phyloP scores from a whole-genome alignment of 1,139 yeast genomes.

The Martiniozyma asiatica region DNA sequence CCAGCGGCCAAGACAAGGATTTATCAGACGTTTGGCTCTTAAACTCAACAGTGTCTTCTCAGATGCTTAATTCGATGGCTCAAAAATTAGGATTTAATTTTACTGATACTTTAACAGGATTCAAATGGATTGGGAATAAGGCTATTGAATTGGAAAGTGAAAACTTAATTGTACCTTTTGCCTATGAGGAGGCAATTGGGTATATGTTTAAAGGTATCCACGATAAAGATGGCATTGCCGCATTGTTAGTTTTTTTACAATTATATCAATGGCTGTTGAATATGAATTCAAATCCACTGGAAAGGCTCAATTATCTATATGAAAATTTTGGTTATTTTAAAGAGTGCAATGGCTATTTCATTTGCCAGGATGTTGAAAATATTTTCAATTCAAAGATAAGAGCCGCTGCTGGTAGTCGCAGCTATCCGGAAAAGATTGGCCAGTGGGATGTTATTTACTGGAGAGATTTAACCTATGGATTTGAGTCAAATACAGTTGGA shows the following conservation, averaged over 20 bases:
- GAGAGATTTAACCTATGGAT: conserved; percentile 81
- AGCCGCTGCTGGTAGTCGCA: conserved; percentile 6
- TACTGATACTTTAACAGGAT: conserved; percentile 84
- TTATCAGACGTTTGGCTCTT: conserved; percentile 43
- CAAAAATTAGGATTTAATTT: conserved; percentile 45
- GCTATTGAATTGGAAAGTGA: conserved; percentile 58
- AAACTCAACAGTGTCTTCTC: conserved; percentile 88
- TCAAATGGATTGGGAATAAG: conserved; percentile 93
- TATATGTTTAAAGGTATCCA: conserved; percentile 80
- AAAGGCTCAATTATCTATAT: conserved; percentile 48
- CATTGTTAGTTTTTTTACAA: conserved; percentile 69
- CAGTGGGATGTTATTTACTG: conserved; percentile 44
- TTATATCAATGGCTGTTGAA: conserved; percentile 42
- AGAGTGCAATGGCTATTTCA: conserved; percentile 80
- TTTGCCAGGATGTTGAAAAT: conserved; percentile 32
- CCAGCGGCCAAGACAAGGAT: too few species aligned
- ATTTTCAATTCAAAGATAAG: conserved; percentile 29
- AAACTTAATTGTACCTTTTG: conserved; percentile 73
- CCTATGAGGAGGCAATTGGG: conserved; percentile 93
- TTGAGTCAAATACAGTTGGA: conserved; percentile 54
- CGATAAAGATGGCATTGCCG: conserved; percentile 90
- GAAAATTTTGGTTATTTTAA: conserved; percentile 65
- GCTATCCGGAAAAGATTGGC: conserved; percentile 39
- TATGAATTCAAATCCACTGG: conserved; percentile 27
- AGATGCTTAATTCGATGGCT: conserved; percentile 66